Evolutionary conservation across 768 basidiomycete species (phyloP).

Genomic region (Lentinula boryana): DNA sequence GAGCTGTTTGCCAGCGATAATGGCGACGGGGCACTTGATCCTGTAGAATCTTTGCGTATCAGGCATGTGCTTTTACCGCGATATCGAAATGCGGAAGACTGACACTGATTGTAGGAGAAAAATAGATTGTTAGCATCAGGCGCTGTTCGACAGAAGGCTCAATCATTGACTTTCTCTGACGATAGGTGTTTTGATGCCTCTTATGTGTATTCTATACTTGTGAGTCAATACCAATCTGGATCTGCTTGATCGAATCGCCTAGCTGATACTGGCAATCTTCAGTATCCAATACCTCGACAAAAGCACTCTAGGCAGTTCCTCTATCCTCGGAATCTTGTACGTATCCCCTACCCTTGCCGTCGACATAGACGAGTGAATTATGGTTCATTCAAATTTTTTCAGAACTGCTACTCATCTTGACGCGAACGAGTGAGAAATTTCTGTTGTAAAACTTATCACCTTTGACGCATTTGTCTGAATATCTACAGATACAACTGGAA

Average conservation of each 20-base stretch:
- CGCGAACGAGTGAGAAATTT: constrained; percentile 49
- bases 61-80: constrained; percentile 26
- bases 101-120: constrained; percentile 33
- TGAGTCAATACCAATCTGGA: constrained; percentile 15
- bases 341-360: constrained; percentile 10
- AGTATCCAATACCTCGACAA: constrained; percentile 80
- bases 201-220: constrained; percentile 47
- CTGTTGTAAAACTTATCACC: not conserved
- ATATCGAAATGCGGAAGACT: not conserved
- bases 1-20: not conserved
- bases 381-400: not conserved
- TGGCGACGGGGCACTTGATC: constrained; percentile 30
- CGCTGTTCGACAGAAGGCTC: constrained; percentile 68
- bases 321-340: constrained; percentile 67
- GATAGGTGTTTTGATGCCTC: not conserved
- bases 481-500: constrained; percentile 60
- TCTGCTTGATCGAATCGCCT: not conserved
- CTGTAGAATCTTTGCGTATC: constrained; percentile 44
- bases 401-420: constrained; percentile 58
- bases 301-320: constrained; percentile 58
- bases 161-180: constrained; percentile 31
- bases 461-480: not conserved
- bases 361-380: not conserved
- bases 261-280: not conserved
- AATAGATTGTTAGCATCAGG: constrained; percentile 39